phyloP scores from a whole-genome alignment of 495 filamentous ascomycete species.

The Letharia columbiana region DNA sequence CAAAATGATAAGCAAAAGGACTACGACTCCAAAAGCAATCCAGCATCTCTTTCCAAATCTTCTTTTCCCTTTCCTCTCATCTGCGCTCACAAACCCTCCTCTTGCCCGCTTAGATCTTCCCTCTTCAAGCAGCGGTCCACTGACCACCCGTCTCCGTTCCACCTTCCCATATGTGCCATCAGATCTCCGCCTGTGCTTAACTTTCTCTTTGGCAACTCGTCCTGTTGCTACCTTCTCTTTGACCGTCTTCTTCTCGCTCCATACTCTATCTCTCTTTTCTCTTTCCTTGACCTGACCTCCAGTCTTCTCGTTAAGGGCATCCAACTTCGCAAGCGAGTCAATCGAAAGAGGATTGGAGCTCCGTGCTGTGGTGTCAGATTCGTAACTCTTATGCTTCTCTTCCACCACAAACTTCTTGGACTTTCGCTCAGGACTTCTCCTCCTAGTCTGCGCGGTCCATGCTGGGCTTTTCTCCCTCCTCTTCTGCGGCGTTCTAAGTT shows the following conservation, averaged over 20 bases:
- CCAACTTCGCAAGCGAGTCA: conserved; percentile 53
- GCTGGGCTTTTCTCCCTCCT: neutral
- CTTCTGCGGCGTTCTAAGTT: neutral
- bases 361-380: conserved; percentile 13
- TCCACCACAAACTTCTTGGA: neutral
- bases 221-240: conserved; percentile 28
- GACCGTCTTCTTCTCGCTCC: conserved; percentile 27
- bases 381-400: conserved; percentile 18
- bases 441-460: conserved; percentile 1
- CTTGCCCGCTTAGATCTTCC: conserved; percentile 32
- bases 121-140: conserved; percentile 61
- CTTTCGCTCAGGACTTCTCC: conserved; percentile 11
- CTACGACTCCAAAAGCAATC: conserved; percentile 33
- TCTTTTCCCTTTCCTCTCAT: conserved; percentile 29
- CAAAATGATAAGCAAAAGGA: conserved; percentile 61
- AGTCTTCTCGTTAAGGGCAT: conserved; percentile 44
- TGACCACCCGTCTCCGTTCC: conserved; percentile 50
- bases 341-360: conserved; percentile 26
- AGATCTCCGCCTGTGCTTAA: conserved; percentile 28
- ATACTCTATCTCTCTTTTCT: conserved; percentile 19
- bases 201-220: conserved; percentile 21
- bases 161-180: conserved; percentile 26
- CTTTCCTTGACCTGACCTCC: conserved; percentile 26
- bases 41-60: conserved; percentile 32
- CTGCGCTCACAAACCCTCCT: conserved; percentile 25